Evolutionary conservation across 1,139 yeast genomes (phyloP).

Genomic region (Debaryomyces robertsiae): DNA sequence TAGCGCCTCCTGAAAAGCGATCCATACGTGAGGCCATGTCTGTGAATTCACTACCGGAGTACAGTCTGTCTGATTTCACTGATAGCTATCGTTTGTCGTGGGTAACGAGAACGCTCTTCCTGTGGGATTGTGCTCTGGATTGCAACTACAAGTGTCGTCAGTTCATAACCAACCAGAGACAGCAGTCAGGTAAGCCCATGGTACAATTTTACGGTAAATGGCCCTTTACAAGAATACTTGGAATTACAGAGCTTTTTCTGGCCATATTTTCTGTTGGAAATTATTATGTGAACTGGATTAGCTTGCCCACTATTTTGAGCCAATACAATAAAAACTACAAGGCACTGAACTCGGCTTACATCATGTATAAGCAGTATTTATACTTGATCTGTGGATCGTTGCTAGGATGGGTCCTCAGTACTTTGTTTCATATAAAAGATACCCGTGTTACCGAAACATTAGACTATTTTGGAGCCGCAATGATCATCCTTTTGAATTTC

Average conservation of each 20-base stretch:
- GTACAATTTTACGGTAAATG: constrained; percentile 51
- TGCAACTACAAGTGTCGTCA: constrained; percentile 49
- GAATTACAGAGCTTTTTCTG: constrained; percentile 43
- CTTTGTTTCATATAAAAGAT: constrained; percentile 45
- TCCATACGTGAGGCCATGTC: neutral
- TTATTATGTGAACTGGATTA: constrained; percentile 37
- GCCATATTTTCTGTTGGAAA: constrained; percentile 42
- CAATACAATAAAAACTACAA: constrained; percentile 28
- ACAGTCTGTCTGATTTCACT: constrained; percentile 16
- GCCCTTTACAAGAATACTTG: constrained; percentile 45
- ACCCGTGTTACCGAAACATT: constrained; percentile 41
- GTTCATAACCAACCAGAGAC: constrained; percentile 31
- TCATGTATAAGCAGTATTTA: constrained; percentile 38
- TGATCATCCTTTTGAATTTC: constrained; percentile 41
- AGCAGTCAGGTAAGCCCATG: constrained; percentile 23
- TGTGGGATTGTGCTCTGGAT: constrained; percentile 43
- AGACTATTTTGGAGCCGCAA: constrained; percentile 50
- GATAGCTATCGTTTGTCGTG: constrained; percentile 17
- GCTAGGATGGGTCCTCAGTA: constrained; percentile 44
- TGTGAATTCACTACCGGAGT: constrained; percentile 7
- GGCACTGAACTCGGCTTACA: constrained; percentile 17
- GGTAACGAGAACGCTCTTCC: constrained; percentile 22
- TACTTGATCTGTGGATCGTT: constrained; percentile 32
- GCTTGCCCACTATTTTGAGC: constrained; percentile 28
- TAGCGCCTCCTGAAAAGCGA: constrained; percentile 3